A percentile compares a stretch with the other conserved stretches of the same genome.
Evolutionary conservation across 805 yeast species (phyloP).

Genomic region (Geotrichum ghanense): DNA sequence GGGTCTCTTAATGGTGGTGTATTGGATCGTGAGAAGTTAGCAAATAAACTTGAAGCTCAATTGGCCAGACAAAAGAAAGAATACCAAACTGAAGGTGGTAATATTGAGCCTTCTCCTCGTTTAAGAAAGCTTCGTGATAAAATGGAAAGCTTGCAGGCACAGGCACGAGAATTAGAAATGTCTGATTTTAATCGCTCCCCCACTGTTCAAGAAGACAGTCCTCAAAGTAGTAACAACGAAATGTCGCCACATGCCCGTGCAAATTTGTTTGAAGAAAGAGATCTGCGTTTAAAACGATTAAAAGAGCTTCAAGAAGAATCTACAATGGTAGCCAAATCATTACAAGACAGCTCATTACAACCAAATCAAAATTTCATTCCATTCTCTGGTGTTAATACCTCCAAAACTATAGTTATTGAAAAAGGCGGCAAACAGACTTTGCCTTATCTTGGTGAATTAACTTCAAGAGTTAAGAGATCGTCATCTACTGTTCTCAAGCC

Average conservation of each 20-base stretch:
- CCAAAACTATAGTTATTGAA: neutral
- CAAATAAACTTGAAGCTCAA: slow-evolving; percentile 22
- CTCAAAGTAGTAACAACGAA: slow-evolving; percentile 36
- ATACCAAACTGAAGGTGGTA: slow-evolving; percentile 30
- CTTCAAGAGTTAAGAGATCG: slow-evolving; percentile 7
- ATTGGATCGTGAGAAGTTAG: slow-evolving; percentile 23
- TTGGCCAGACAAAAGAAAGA: slow-evolving; percentile 27
- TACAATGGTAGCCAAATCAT: slow-evolving; percentile 44
- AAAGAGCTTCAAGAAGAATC: slow-evolving; percentile 57
- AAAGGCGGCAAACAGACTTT: slow-evolving; percentile 16
- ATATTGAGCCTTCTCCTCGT: slow-evolving; percentile 67
- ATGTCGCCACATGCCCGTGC: slow-evolving; percentile 27
- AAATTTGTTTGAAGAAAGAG: slow-evolving; percentile 43
- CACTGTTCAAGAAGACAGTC: slow-evolving; percentile 50
- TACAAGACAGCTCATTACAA: slow-evolving; percentile 1
- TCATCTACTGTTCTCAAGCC: slow-evolving; percentile 4
- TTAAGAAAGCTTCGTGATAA: slow-evolving; percentile 64
- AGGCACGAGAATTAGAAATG: slow-evolving; percentile 79
- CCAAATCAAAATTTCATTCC: slow-evolving; percentile 2
- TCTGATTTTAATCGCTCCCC: slow-evolving; percentile 42
- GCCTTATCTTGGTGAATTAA: slow-evolving; percentile 27
- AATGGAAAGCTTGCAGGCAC: slow-evolving; percentile 75
- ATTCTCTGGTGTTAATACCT: slow-evolving; percentile 4
- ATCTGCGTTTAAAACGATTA: slow-evolving; percentile 54
- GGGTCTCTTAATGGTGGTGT: slow-evolving; percentile 16